Percentiles rank a stretch among this genome's conserved stretches.
Evolutionary conservation across 2,329 filamentous ascomycete species (phyloP).

Genomic region (Sporothrix brunneoviolacea): DNA sequence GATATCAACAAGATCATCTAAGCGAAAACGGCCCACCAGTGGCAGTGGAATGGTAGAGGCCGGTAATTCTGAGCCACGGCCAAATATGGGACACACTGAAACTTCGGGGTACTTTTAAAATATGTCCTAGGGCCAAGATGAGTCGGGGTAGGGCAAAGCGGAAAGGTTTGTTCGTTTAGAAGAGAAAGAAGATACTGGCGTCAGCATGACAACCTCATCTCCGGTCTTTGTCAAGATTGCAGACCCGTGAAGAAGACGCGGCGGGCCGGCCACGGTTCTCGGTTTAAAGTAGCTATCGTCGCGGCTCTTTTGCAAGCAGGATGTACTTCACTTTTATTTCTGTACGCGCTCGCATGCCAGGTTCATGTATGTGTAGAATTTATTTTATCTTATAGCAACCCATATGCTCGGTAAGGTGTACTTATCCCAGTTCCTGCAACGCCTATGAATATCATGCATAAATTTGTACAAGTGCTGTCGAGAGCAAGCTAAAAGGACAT

Average conservation of each 20-base stretch:
- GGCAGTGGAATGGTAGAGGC: background rate
- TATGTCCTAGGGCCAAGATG: too few relatives aligned
- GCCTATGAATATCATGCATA: constrained; percentile 9
- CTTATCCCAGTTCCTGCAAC: constrained; percentile 12
- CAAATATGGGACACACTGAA: background rate
- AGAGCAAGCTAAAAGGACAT: background rate
- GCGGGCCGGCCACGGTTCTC: too few relatives aligned
- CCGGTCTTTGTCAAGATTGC: constrained; percentile 7
- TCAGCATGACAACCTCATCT: background rate
- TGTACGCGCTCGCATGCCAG: too few relatives aligned
- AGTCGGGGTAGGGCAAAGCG: too few relatives aligned
- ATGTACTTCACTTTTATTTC: too few relatives aligned
- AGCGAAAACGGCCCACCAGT: background rate
- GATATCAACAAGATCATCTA: background rate
- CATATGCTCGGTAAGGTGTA: constrained; percentile 7
- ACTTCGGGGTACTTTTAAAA: constrained; percentile 8
- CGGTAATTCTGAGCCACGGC: background rate
- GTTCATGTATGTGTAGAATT: background rate
- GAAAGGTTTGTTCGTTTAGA: too few relatives aligned
- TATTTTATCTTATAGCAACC: background rate
- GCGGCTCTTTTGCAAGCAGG: too few relatives aligned
- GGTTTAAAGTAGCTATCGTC: too few relatives aligned
- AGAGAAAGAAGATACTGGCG: background rate
- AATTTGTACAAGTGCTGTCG: constrained; percentile 10
- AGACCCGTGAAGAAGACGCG: too few relatives aligned